Conservation (phyloP, 1,284 basidiomycete genomes). For the Moesziomyces sp. region DNA sequence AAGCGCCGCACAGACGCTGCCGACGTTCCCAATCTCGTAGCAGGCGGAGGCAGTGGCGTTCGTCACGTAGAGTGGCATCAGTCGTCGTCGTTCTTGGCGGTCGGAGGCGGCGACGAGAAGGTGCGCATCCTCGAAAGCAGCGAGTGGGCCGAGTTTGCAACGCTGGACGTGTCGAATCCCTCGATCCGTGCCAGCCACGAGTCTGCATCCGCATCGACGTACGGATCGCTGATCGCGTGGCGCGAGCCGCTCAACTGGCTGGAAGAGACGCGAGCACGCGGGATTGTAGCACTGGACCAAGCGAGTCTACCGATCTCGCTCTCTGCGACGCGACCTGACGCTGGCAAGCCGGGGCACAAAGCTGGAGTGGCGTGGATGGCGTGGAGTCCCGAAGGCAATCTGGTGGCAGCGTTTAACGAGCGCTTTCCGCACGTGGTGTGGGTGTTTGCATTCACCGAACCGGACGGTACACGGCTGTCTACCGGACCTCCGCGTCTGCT, state of each 20-base stretch:
- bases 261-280: slow-evolving; percentile 59
- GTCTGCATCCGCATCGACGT: slow-evolving; percentile 6
- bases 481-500: slow-evolving; percentile 72
- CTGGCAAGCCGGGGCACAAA: slow-evolving; percentile 26
- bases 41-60: slow-evolving; percentile 64
- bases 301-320: slow-evolving; percentile 44
- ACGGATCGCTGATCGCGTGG: slow-evolving; percentile 52
- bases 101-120: slow-evolving; percentile 66
- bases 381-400: slow-evolving; percentile 50
- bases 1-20: slow-evolving; percentile 18
- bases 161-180: slow-evolving; percentile 25
- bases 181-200: slow-evolving; percentile 19
- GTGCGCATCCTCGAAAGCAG: slow-evolving; percentile 51
- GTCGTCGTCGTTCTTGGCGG: slow-evolving; percentile 61
- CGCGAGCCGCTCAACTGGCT: slow-evolving; percentile 62
- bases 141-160: slow-evolving; percentile 36
- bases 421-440: slow-evolving; percentile 74
- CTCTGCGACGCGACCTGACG: slow-evolving; percentile 26
- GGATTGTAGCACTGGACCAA: slow-evolving; percentile 60
- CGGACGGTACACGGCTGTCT: slow-evolving; percentile 68
- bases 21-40: slow-evolving; percentile 22
- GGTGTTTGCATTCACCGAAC: slow-evolving; percentile 75
- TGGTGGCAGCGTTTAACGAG: slow-evolving; percentile 66
- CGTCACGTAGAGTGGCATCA: slow-evolving; percentile 64
- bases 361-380: slow-evolving; percentile 48